These are phyloP conservation scores for Entomortierella lignicola DNA, from an alignment of 192 early-diverging fungal genomes.

Conservation along the genomic window DNA sequence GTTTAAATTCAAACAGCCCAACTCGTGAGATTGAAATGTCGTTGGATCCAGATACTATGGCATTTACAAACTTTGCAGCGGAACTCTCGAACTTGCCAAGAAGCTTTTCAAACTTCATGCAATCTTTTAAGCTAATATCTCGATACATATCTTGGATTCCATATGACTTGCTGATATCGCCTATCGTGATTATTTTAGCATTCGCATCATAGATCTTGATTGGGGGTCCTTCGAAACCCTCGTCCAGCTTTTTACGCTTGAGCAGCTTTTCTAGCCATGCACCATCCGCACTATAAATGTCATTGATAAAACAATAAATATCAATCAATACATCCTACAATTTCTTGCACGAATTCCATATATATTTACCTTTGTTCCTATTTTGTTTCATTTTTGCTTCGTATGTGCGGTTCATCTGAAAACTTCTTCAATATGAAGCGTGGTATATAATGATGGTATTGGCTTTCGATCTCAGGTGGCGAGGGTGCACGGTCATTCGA, in stretches of 20 bases:
- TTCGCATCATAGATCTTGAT: conserved; percentile 3
- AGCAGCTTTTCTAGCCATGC: background rate
- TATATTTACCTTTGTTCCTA: background rate
- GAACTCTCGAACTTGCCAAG: conserved; percentile 20
- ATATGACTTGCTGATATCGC: background rate
- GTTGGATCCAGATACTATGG: conserved; percentile 9
- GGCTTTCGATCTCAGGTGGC: background rate
- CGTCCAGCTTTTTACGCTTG: background rate
- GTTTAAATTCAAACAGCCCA: conserved; percentile 20
- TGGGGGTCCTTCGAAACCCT: background rate
- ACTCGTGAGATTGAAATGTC: conserved; percentile 15
- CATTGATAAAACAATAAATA: background rate
- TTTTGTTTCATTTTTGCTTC: background rate
- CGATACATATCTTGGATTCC: conserved; percentile 14
- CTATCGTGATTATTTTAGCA: background rate
- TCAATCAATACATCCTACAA: background rate
- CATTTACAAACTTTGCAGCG: conserved; percentile 12
- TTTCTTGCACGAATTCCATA: background rate
- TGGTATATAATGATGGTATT: conserved; percentile 55
- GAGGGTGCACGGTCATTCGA: too few species aligned
- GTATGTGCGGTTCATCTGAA: conserved; percentile 2
- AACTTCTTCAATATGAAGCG: conserved; percentile 42
- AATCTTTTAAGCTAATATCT: conserved; percentile 13
- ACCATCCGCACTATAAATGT: background rate
- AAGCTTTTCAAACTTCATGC: conserved; percentile 38